phyloP scores from a whole-genome alignment of 805 yeast species.

The Cyberlindnera xylosilytica region DNA sequence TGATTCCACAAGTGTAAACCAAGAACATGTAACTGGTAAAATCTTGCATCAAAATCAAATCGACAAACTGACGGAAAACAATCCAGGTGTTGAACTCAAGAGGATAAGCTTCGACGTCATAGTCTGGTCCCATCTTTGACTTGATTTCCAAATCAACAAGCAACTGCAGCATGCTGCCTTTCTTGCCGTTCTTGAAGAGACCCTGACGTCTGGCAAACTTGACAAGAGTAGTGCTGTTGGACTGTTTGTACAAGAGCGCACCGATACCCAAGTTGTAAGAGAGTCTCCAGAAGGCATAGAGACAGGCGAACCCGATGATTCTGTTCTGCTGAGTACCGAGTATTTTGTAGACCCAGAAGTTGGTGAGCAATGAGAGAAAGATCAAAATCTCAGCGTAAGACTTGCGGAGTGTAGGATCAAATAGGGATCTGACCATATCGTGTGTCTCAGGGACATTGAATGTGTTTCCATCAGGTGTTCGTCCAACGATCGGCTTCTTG shows the following conservation, averaged over 20 bases:
- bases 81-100: constrained; percentile 83
- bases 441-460: constrained; percentile 52
- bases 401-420: constrained; percentile 72
- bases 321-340: constrained; percentile 21
- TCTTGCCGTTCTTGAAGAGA: constrained; percentile 41
- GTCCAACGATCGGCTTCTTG: constrained; percentile 15
- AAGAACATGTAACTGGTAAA: constrained; percentile 70
- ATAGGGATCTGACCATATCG: constrained; percentile 79
- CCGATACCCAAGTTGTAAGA: constrained; percentile 84
- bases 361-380: constrained; percentile 39
- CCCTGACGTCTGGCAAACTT: constrained; percentile 43
- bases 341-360: constrained; percentile 32
- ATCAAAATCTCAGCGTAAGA: constrained; percentile 64
- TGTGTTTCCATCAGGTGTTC: constrained; percentile 28
- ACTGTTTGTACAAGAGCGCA: constrained; percentile 59
- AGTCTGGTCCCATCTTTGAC: constrained; percentile 40
- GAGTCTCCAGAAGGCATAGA: constrained; percentile 72
- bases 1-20: constrained; percentile 37
- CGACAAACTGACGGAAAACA: constrained; percentile 73
- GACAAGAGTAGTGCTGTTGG: constrained; percentile 53
- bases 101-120: constrained; percentile 46
- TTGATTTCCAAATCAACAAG: constrained; percentile 44
- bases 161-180: constrained; percentile 34
- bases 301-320: constrained; percentile 38
- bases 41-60: constrained; percentile 80